A percentile compares a stretch with the other conserved stretches of the same genome.
These are phyloP conservation scores for Fraxinus pennsylvanica DNA, from an alignment of 257 asterid genomes.

Conservation along the genomic window DNA sequence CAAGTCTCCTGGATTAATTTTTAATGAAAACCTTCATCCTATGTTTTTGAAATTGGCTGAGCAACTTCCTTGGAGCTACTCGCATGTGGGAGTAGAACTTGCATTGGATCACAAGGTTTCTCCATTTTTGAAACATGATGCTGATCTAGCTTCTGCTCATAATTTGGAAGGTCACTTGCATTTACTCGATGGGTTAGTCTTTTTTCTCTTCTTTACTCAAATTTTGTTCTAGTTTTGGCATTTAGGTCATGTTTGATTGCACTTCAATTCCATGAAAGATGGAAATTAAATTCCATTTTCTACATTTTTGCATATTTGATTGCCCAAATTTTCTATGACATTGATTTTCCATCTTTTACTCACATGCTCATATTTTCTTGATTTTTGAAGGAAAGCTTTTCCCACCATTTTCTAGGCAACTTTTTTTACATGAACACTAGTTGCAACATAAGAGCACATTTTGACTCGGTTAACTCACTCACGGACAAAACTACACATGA, in stretches of 20 bases:
- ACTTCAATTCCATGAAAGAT: no score
- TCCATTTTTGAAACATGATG: constrained; percentile 40
- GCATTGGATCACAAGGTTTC: constrained; percentile 49
- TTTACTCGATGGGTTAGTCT: constrained; percentile 61
- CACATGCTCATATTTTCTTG: no score
- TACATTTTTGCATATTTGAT: no score
- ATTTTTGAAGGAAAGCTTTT: no score
- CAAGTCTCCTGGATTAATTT: constrained; percentile 44
- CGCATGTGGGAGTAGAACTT: constrained; percentile 55
- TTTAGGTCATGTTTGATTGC: neutral
- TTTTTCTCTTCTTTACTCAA: neutral
- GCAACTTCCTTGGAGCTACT: constrained; percentile 53
- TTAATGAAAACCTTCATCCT: constrained; percentile 41
- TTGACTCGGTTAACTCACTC: neutral
- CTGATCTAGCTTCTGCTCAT: constrained; percentile 43
- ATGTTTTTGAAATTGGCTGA: constrained; percentile 30
- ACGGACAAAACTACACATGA: neutral
- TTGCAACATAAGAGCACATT: neutral
- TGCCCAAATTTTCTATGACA: no score
- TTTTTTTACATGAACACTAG: no score
- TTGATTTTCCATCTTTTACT: no score
- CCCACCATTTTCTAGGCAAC: no score
- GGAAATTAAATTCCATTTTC: no score
- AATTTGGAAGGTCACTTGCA: constrained; percentile 59
- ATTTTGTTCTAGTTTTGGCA: neutral